A percentile compares a stretch with the other conserved stretches of the same genome.
These are phyloP conservation scores for Nicotiana sylvestris DNA, from an alignment of 257 asterid species.

Conservation along the genomic window DNA sequence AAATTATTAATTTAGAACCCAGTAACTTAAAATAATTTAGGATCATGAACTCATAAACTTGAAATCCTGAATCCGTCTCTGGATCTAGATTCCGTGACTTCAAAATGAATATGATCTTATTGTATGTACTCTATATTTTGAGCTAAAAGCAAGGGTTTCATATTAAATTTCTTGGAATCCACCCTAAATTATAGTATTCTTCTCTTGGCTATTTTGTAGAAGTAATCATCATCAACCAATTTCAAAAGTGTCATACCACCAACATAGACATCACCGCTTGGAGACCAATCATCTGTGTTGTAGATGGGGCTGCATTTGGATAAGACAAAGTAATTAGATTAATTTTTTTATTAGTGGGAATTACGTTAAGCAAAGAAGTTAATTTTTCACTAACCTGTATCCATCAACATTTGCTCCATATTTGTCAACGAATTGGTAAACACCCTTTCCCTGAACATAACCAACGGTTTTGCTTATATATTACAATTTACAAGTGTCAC, in stretches of 20 bases:
- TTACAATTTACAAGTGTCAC: neutral
- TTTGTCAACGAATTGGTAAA: conserved; percentile 89
- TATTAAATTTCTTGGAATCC: neutral
- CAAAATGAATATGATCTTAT: neutral
- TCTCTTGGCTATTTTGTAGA: too few species aligned
- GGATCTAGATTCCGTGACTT: neutral
- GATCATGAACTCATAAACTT: too few species aligned
- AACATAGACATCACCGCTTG: conserved; percentile 82
- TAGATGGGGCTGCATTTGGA: conserved; percentile 67
- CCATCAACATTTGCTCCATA: conserved; percentile 98
- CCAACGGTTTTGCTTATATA: neutral
- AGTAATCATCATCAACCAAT: neutral
- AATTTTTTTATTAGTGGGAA: neutral
- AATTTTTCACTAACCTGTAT: conserved; percentile 52
- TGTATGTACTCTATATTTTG: neutral
- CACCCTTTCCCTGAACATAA: conserved; percentile 86
- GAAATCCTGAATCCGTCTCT: too few species aligned
- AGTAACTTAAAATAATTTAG: too few species aligned
- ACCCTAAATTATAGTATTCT: too few species aligned
- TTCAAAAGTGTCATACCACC: conserved; percentile 45
- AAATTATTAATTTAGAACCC: too few species aligned
- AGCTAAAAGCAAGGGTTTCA: neutral
- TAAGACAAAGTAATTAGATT: neutral
- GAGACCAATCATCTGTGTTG: conserved; percentile 67
- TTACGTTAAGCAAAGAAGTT: neutral